Conservation (phyloP, 345 rosid species). For the Arabidopsis arenosa region DNA sequence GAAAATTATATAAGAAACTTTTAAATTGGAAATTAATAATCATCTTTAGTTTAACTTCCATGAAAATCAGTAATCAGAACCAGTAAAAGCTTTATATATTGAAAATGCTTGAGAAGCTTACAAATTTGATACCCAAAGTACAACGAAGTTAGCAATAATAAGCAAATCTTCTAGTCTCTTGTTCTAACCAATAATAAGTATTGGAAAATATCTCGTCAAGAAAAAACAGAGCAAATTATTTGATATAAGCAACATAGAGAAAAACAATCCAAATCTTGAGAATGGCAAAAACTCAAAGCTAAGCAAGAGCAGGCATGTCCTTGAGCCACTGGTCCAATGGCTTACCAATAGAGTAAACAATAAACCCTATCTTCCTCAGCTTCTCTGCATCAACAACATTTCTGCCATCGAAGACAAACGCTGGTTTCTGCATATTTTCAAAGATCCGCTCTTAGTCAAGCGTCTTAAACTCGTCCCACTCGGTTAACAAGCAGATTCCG, state of each 20-base stretch:
- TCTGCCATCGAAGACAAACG: not conserved
- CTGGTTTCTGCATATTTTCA: constrained; percentile 1
- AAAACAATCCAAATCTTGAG: not conserved
- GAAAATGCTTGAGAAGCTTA: not conserved
- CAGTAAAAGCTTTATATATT: not conserved
- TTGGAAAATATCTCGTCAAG: not conserved
- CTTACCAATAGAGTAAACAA: constrained; percentile 3
- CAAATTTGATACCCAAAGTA: not conserved
- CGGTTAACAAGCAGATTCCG: not conserved
- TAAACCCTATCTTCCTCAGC: not conserved
- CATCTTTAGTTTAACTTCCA: not conserved
- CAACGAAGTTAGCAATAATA: not conserved
- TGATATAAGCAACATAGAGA: not conserved
- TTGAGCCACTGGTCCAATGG: not conserved
- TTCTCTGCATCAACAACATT: not conserved
- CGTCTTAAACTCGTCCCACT: not conserved
- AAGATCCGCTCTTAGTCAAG: not conserved
- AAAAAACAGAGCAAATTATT: not conserved
- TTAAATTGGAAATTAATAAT: too few species aligned
- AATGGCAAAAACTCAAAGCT: not conserved
- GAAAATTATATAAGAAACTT: not conserved
- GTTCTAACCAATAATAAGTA: not conserved
- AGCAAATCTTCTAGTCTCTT: not conserved
- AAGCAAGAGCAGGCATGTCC: not conserved
- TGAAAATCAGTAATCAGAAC: too few species aligned